A percentile compares a stretch with the other conserved stretches of the same genome.
Conservation (phyloP, 1,284 basidiomycete species). For the Apiotrichum veenhuisii region DNA sequence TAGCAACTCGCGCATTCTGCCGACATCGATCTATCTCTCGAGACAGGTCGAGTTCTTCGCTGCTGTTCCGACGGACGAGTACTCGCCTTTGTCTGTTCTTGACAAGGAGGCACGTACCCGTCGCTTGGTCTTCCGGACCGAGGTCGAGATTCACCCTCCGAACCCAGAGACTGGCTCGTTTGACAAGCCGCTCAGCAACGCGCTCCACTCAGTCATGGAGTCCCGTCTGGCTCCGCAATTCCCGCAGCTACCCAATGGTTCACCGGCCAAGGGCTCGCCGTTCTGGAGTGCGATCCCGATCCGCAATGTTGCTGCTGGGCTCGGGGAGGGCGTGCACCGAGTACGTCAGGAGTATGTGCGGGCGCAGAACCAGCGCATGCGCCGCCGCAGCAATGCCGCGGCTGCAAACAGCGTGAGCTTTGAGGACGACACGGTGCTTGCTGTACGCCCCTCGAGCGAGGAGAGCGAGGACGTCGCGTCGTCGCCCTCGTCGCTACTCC, state of each 20-base stretch:
- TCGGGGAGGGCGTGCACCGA: conserved; percentile 40
- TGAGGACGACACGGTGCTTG: conserved; percentile 44
- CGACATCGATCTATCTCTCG: conserved; percentile 69
- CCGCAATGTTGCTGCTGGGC: conserved; percentile 35
- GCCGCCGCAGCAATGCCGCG: conserved; percentile 20
- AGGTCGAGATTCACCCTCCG: conserved; percentile 59
- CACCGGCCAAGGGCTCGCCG: conserved; percentile 26
- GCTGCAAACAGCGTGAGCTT: conserved; percentile 32
- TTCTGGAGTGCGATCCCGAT: conserved; percentile 41
- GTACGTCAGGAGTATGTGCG: conserved; percentile 40
- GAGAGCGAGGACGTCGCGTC: conserved; percentile 24
- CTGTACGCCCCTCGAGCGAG: conserved; percentile 2
- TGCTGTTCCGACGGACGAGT: conserved; percentile 67
- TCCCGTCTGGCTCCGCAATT: conserved; percentile 55
- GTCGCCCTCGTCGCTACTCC: conserved; percentile 29
- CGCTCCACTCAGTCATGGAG: conserved; percentile 64
- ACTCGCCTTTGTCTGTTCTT: conserved; percentile 65
- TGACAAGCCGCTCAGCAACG: conserved; percentile 70
- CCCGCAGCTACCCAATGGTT: conserved; percentile 74
- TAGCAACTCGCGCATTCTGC: conserved; percentile 58
- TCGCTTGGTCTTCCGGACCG: conserved; percentile 66
- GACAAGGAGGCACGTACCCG: conserved; percentile 60
- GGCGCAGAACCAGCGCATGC: conserved; percentile 21
- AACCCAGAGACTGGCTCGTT: conserved; percentile 54
- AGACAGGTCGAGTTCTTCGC: conserved; percentile 75